Conservation (phyloP, 441 rosid genomes). For the Corymbia calophylla region DNA sequence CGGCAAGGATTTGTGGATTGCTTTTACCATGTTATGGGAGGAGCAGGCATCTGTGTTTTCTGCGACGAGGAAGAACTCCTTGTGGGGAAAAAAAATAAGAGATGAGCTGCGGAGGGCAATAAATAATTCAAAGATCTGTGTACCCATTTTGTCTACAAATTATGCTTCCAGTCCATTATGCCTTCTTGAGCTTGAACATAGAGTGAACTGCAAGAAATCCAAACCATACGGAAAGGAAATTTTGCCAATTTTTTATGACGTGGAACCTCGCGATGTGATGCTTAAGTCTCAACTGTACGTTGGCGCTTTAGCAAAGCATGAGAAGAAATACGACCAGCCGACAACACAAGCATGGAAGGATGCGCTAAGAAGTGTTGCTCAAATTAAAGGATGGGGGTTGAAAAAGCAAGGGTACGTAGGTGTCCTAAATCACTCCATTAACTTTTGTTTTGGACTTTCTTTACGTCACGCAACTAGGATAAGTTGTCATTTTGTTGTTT, state of each 20-base stretch:
- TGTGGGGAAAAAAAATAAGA: not conserved
- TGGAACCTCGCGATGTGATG: not conserved
- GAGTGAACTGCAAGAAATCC: not conserved
- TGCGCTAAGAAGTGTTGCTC: not conserved
- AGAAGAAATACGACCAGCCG: too few species aligned
- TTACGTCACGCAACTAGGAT: not conserved
- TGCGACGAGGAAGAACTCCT: accelerated
- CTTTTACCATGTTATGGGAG: not conserved
- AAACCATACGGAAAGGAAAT: accelerated
- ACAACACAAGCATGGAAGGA: not conserved
- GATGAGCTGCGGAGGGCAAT: too few species aligned
- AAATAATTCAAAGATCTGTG: too few species aligned
- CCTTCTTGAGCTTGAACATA: not conserved
- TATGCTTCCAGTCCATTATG: not conserved
- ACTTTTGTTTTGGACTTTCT: not conserved
- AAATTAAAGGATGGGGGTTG: not conserved
- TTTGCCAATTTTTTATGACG: accelerated
- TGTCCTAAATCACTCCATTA: not conserved
- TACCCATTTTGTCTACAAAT: not conserved
- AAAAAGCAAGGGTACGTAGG: not conserved
- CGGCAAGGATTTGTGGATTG: not conserved
- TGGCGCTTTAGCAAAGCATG: too few species aligned
- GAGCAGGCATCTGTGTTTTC: accelerated
- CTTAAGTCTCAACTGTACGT: not conserved
- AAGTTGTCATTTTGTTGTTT: not conserved